Percentiles rank a stretch among this genome's conserved stretches.
Conservation (phyloP, 192 early-diverging fungal genomes). For the Podila horticola region DNA sequence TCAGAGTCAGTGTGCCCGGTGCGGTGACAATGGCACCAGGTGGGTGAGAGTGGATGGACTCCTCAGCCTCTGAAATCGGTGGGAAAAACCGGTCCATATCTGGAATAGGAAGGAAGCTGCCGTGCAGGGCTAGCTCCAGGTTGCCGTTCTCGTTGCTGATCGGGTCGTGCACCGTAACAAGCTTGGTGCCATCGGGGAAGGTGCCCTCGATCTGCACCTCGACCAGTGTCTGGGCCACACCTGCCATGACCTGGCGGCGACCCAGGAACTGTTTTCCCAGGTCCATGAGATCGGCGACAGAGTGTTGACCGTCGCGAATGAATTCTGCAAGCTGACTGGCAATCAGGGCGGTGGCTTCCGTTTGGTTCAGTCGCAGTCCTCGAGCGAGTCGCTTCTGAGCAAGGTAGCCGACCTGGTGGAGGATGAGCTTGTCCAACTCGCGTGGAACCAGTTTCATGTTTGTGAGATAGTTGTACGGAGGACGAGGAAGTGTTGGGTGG, state of each 20-base stretch:
- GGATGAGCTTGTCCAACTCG: constrained; percentile 93
- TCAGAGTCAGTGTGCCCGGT: constrained; percentile 77
- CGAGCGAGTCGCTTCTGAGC: constrained; percentile 93
- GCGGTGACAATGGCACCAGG: constrained; percentile 78
- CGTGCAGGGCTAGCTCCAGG: constrained; percentile 85
- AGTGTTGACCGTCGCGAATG: constrained; percentile 89
- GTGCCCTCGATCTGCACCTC: constrained; percentile 94
- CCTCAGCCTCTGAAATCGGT: constrained; percentile 45
- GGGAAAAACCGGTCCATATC: constrained; percentile 63
- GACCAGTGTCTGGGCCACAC: constrained; percentile 74
- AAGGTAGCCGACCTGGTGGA: constrained; percentile 87
- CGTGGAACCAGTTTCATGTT: constrained; percentile 85
- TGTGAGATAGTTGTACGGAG: neutral
- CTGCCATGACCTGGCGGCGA: constrained; percentile 80
- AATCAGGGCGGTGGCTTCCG: constrained; percentile 91
- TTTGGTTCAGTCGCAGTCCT: constrained; percentile 86
- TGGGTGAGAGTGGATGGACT: constrained; percentile 23
- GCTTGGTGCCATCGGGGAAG: constrained; percentile 94
- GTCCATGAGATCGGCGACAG: constrained; percentile 89
- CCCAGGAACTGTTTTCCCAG: constrained; percentile 91
- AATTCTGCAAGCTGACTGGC: constrained; percentile 87
- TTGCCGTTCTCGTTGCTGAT: constrained; percentile 88
- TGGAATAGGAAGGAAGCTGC: constrained; percentile 86
- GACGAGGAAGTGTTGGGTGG: neutral
- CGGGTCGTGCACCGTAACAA: constrained; percentile 94